These are phyloP conservation scores for Colletotrichum liriopes DNA, from an alignment of 2,329 filamentous ascomycete species.

Conservation along the genomic window DNA sequence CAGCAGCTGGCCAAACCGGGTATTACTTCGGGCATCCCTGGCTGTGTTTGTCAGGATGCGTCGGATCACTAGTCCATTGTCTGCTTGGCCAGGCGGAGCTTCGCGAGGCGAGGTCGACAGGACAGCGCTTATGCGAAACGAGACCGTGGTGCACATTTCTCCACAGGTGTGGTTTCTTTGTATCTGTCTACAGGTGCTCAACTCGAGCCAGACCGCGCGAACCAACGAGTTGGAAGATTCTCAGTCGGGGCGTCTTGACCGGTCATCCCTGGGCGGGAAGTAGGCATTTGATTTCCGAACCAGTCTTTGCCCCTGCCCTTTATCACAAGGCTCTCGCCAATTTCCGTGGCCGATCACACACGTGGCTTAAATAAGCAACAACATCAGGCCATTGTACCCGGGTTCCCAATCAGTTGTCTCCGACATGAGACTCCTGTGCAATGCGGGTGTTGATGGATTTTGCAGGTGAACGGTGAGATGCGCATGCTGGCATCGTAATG, in stretches of 20 bases:
- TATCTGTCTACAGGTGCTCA: not conserved
- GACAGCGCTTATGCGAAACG: not conserved
- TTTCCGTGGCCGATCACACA: not conserved
- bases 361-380: constrained; percentile 8
- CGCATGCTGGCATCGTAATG: not conserved
- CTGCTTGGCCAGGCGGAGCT: not conserved
- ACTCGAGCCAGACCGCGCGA: not conserved
- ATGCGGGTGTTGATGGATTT: not conserved
- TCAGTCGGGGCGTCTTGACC: constrained; percentile 1
- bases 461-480: not conserved
- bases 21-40: not conserved
- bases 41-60: constrained; percentile 26
- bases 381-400: constrained; percentile 1
- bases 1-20: constrained; percentile 24
- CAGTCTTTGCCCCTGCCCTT: not conserved
- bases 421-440: not conserved
- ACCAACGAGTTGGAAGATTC: not conserved
- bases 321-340: constrained; percentile 1
- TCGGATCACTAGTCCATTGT: constrained; percentile 4
- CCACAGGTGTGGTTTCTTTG: not conserved
- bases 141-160: not conserved
- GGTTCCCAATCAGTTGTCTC: constrained; percentile 5
- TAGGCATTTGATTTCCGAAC: constrained; percentile 3
- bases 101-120: constrained; percentile 2
- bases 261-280: not conserved